Conservation (phyloP, 495 filamentous ascomycete species). For the Stereocaulon alpinum region DNA sequence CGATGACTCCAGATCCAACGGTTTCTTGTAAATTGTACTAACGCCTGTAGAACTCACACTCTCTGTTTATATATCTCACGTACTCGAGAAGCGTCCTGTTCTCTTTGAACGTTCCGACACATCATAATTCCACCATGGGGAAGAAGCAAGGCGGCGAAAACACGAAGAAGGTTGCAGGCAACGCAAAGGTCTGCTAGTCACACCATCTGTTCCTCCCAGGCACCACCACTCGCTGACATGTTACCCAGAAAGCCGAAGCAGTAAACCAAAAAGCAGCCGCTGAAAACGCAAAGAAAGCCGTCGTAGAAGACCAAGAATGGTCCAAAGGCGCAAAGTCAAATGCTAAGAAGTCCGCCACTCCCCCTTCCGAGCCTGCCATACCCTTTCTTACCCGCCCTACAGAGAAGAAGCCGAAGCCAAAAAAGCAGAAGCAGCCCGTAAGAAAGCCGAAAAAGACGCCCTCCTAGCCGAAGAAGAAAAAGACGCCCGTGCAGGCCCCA, state of each 20-base stretch:
- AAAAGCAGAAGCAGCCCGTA: slow-evolving; percentile 72
- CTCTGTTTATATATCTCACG: too few species aligned
- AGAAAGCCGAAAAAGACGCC: slow-evolving; percentile 81
- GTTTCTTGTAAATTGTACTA: too few species aligned
- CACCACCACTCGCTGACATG: background rate
- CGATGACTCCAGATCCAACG: too few species aligned
- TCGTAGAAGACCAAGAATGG: slow-evolving; percentile 71
- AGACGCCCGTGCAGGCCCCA: slow-evolving; percentile 42
- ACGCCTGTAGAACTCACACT: too few species aligned
- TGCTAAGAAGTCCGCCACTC: slow-evolving; percentile 59
- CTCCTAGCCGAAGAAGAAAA: slow-evolving; percentile 79
- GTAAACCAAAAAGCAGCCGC: slow-evolving; percentile 66
- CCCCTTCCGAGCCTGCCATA: background rate
- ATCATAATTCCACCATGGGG: slow-evolving; percentile 31
- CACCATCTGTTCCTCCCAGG: background rate
- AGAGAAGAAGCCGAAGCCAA: slow-evolving; percentile 80
- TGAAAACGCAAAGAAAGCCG: slow-evolving; percentile 55
- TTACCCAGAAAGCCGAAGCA: slow-evolving; percentile 68
- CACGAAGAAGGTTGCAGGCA: slow-evolving; percentile 82
- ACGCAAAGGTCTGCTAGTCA: slow-evolving; percentile 48
- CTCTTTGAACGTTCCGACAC: too few species aligned
- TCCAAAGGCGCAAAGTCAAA: slow-evolving; percentile 70
- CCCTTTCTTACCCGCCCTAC: slow-evolving; percentile 4
- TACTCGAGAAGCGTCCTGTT: too few species aligned
- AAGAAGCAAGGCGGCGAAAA: slow-evolving; percentile 64